Evolutionary conservation across 352 stramenopile species (phyloP), one percentile per base, ranked within the genome.

Genomic region (Phytopythium sindhum): DNA sequence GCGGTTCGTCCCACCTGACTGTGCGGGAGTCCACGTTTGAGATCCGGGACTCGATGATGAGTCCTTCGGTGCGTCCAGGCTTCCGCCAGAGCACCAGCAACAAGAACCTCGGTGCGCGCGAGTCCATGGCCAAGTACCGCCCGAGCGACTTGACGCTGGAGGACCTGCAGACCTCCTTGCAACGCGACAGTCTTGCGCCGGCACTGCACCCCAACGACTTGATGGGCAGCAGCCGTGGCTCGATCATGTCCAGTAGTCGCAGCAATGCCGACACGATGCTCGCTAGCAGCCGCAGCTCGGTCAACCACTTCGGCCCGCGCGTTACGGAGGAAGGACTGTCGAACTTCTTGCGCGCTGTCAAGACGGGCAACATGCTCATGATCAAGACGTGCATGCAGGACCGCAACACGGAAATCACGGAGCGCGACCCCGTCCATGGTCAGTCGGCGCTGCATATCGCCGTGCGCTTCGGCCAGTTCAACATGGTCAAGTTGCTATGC

Each of bases 371-470:
- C 61, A 57, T 88, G 19, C 68, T 84, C 61, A 29, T 84, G 65
- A 61, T 92, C n/a, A 80, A 79, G 44, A 56, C 66, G 0, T 83
- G 69, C 44, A 65, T 92, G 33, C 70, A 89, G 56, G 81, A 90
- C 62, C 65, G 75, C 54, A 80, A 65, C 53, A 91, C 78, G 3
- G 74, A 93, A 54, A 69, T 93, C 37, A 68, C 73, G 19, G 70
- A 90, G 59, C 80, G 80, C 19, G 86, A 95, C 54, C 72, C 83
- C 0, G 70, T 88, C 23, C 86, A 93, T 67, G 78, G 80, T 19
- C 86, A 95, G 70, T 86, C 81, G 24, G 86, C 84, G 7, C 74
- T 95, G 60, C 86, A 95, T 65, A 75, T 95, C 60, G 86, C 86
- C 17, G 81, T 93, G 37, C 86, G 86, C 33, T 85, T 89, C 45